These are phyloP conservation scores for Heliosperma pusillum DNA, from an alignment of 148 eudicot species.

Conservation along the genomic window DNA sequence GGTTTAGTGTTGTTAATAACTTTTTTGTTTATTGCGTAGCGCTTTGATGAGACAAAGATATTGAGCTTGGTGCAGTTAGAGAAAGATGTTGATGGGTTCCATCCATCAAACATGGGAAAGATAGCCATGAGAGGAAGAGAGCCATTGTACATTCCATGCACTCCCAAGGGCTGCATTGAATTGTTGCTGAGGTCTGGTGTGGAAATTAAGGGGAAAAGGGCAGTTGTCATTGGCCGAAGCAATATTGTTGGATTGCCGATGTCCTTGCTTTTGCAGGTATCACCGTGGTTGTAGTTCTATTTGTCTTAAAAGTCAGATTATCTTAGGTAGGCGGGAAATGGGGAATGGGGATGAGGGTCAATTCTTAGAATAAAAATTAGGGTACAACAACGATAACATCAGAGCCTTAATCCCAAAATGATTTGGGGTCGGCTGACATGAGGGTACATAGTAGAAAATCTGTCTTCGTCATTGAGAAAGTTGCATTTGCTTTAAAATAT, in stretches of 20 bases:
- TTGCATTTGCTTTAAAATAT: not conserved
- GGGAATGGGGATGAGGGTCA: not conserved
- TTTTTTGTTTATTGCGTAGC: slow-evolving; percentile 31
- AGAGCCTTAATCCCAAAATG: too few species aligned
- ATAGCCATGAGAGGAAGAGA: slow-evolving; percentile 78
- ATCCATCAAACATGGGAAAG: slow-evolving; percentile 72
- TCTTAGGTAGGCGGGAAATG: not conserved
- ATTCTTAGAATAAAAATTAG: not conserved
- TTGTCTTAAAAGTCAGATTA: not conserved
- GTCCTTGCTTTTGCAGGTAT: slow-evolving; percentile 69
- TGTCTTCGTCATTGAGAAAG: not conserved
- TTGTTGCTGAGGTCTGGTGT: slow-evolving; percentile 60
- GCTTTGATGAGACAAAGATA: slow-evolving; percentile 58
- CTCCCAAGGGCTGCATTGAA: slow-evolving; percentile 86
- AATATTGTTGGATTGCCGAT: slow-evolving; percentile 76
- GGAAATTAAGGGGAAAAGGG: slow-evolving; percentile 66
- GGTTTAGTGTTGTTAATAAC: slow-evolving; percentile 1
- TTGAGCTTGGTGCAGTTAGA: slow-evolving; percentile 49
- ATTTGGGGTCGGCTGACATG: too few species aligned
- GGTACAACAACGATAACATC: too few species aligned
- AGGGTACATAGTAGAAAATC: not conserved
- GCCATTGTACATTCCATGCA: slow-evolving; percentile 72
- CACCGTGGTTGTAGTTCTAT: not conserved
- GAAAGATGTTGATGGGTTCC: slow-evolving; percentile 88
- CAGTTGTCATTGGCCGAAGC: slow-evolving; percentile 81